Evolutionary conservation across 257 asterid species (phyloP).

Genomic region (Paulownia fortunei): DNA sequence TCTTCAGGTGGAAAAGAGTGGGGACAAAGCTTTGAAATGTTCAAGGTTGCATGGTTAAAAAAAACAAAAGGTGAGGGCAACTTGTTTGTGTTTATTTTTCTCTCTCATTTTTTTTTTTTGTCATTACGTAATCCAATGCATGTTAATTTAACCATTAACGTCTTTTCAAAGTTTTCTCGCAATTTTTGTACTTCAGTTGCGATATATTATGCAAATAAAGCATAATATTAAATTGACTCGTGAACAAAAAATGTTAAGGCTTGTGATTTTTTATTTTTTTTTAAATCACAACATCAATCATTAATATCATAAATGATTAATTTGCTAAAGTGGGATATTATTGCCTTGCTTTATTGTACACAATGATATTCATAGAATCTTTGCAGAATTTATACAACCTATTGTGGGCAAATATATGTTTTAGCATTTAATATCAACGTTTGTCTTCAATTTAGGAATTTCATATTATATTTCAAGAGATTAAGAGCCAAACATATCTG

Average conservation of each 20-base stretch:
- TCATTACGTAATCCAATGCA: background rate
- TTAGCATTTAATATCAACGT: background rate
- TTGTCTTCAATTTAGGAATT: background rate
- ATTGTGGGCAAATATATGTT: background rate
- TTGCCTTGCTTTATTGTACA: background rate
- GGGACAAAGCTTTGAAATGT: background rate
- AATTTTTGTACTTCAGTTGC: too few relatives aligned
- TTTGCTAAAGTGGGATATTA: background rate
- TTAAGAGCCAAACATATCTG: too few relatives aligned
- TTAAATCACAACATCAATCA: too few relatives aligned
- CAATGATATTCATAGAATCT: background rate
- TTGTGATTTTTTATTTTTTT: too few relatives aligned
- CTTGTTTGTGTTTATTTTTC: background rate
- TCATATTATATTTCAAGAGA: background rate
- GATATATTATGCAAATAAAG: too few relatives aligned
- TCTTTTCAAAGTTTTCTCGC: background rate
- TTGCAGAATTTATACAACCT: background rate
- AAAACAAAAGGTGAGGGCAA: background rate
- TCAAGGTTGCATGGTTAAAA: background rate
- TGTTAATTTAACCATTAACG: background rate
- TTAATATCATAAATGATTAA: background rate
- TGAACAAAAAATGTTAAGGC: too few relatives aligned
- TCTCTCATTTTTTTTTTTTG: background rate
- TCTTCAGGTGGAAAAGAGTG: slow-evolving; percentile 16
- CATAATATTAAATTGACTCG: too few relatives aligned